Evolutionary conservation across 2,329 filamentous ascomycete species (phyloP), one percentile per base, ranked within the genome.

Genomic region (Penicillium sp.): DNA sequence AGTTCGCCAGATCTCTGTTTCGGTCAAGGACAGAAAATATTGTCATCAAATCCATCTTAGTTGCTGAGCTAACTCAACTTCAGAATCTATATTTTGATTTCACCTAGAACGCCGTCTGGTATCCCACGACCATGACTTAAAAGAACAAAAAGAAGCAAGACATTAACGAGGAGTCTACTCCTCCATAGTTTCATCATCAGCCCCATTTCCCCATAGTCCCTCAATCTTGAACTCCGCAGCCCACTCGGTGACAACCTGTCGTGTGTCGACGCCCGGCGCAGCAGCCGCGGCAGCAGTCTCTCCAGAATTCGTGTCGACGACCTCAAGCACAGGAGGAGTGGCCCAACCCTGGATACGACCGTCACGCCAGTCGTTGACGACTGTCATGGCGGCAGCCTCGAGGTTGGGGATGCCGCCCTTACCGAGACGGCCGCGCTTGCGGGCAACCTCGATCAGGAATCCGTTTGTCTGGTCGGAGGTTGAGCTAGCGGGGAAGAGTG

Each of bases 321-420:
- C 84, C 19, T 86, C 80, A 63, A 92, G 78, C 41, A 85, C 84
- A 7, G 93, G 93, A 3, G 92, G 86, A 70, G 93, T 90, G 52
- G 89, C 86, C 93, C 93, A 97, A 61, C 93, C 93, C 79, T 96
- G 92, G 70, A 99, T 96, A 56, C 95, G 88, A 29, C 93, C 94
- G 75, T 98, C 94, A 69, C 95, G 87, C 92, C 95, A 96, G 81
- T 99, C 95, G n/a, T 89, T 95, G 61, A 99, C 88, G 60, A 99
- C 93, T 0, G 92, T 90, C 85, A 95, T 94, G 66, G 94, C 95
- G 7, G 95, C 94, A 58, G 91, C 89, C 68, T 88, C 84, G 62
- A 98, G 78, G 78, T 98, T 99, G 48, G 95, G 95, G 17, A 98
- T 85, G 65, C 95, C 95, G 21, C 94, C 93, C 69, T 91, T 90